A percentile compares a stretch with the other conserved stretches of the same genome.
phyloP scores from a whole-genome alignment of 2,329 filamentous ascomycete species.

The Aspergillus quadrilineatus region DNA sequence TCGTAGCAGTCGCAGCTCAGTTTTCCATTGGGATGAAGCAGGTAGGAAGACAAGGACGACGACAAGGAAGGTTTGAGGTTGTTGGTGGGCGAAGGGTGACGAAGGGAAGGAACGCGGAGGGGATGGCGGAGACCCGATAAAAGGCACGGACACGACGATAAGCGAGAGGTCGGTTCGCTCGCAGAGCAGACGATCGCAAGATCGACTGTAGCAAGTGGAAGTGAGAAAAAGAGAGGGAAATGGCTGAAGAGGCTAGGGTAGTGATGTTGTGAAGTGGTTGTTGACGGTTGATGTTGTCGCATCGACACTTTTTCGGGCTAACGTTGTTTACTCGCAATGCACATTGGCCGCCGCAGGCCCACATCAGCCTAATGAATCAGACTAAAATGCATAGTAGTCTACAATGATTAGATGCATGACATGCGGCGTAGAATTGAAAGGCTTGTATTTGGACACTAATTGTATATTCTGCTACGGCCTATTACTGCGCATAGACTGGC shows the following conservation, averaged over 20 bases:
- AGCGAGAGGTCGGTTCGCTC: conserved; percentile 9
- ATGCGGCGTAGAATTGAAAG: no score
- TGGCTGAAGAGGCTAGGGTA: not conserved
- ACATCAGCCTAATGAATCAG: not conserved
- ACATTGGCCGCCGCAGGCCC: not conserved
- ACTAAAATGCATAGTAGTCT: not conserved
- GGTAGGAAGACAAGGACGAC: not conserved
- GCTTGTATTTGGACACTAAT: no score
- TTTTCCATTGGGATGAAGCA: conserved; percentile 12
- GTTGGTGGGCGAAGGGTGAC: not conserved
- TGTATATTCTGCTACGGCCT: no score
- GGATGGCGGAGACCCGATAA: conserved; percentile 18
- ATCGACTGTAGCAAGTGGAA: not conserved
- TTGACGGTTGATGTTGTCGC: not conserved
- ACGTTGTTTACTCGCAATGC: conserved; percentile 17
- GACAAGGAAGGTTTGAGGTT: conserved; percentile 1
- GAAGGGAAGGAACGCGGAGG: conserved; percentile 10
- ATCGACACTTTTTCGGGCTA: not conserved
- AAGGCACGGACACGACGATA: conserved; percentile 24
- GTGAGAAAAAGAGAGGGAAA: not conserved
- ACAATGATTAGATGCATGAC: no score
- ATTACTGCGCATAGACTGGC: no score
- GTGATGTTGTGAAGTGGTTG: not conserved
- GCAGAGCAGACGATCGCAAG: not conserved
- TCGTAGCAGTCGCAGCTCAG: conserved; percentile 18